Evolutionary conservation across 2,329 filamentous ascomycete species (phyloP).

Genomic region (Trichoderma oligosporum): DNA sequence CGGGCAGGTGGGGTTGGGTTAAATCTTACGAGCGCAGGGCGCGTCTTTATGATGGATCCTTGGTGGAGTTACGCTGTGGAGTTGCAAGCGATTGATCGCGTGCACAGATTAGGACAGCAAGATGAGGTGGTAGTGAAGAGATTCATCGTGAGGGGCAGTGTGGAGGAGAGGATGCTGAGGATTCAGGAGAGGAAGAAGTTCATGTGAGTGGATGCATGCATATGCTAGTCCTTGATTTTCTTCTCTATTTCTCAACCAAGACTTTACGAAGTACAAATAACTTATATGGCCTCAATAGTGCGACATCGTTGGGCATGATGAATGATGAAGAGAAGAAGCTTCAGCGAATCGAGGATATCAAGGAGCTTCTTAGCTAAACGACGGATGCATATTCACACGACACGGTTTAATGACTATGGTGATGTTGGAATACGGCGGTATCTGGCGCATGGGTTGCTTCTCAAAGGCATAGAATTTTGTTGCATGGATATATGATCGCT

Average conservation of each 20-base stretch:
- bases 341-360: constrained; percentile 89
- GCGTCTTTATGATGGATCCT: constrained; percentile 98
- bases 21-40: constrained; percentile 82
- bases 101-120: constrained; percentile 94
- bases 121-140: constrained; percentile 79
- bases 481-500: not conserved
- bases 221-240: too few species aligned
- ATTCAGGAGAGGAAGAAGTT: constrained; percentile 97
- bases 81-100: constrained; percentile 93
- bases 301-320: constrained; percentile 93
- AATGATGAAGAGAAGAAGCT: constrained; percentile 87
- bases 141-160: constrained; percentile 85
- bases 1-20: constrained; percentile 90
- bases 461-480: not conserved
- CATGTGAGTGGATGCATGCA: constrained; percentile 67
- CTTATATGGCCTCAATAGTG: constrained; percentile 49
- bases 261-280: too few species aligned
- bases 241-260: not conserved
- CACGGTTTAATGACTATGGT: not conserved
- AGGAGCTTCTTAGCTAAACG: constrained; percentile 69
- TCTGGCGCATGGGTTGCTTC: constrained; percentile 5
- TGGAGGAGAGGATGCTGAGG: constrained; percentile 90
- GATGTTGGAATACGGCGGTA: not conserved
- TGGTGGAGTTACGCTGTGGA: constrained; percentile 99
- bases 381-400: not conserved